Evolutionary conservation across 805 yeast genomes (phyloP), one percentile per base, ranked within the genome.

Genomic region (Teunomyces kruisii): DNA sequence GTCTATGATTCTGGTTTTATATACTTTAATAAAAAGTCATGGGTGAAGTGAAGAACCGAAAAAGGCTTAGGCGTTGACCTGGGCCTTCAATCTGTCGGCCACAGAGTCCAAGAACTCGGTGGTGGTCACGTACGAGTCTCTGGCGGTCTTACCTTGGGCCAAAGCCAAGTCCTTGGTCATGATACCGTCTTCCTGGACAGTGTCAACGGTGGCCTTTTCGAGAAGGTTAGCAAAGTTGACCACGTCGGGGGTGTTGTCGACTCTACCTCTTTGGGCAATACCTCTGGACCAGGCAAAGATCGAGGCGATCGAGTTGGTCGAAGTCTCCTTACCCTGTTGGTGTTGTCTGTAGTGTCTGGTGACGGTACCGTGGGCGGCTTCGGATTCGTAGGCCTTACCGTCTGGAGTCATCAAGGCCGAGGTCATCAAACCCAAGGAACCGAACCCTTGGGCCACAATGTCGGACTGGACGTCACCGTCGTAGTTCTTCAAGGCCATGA

Each of bases 311-410:
- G 97, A 91, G 73, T 92, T 92, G 47, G 98, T 92, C 6, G 97
- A 88, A 14, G 98, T 92, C 73, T 91, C 97, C 67, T 90, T 88
- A 54, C 98, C 98, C 70, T 86, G 88, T 74, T 92, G 97, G 70
- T 88, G 89, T 71, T 85, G 94, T 75, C 97, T 86, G 75, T 79
- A 92, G 68, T 92, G 98, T 74, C 98, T 87, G 39, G 97, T 92
- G 57, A 92, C 98, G 10, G 98, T 92, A 46, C 98, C 98, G 67
- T 92, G 98, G n/a, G 98, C 98, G 48, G 98, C 98, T 76, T 92
- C 98, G 44, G 90, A 75, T 75, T 92, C 97, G 66, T 88, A 91
- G 10, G 96, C 84, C 74, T 87, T 88, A 19, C 97, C 97, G 68
- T 92, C 97, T 41, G 97, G 95, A n/a, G 97, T 83, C 62, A 90